Evolutionary conservation across 441 rosid species (phyloP), one percentile per base, ranked within the genome.

Genomic region (Populus hybrid): DNA sequence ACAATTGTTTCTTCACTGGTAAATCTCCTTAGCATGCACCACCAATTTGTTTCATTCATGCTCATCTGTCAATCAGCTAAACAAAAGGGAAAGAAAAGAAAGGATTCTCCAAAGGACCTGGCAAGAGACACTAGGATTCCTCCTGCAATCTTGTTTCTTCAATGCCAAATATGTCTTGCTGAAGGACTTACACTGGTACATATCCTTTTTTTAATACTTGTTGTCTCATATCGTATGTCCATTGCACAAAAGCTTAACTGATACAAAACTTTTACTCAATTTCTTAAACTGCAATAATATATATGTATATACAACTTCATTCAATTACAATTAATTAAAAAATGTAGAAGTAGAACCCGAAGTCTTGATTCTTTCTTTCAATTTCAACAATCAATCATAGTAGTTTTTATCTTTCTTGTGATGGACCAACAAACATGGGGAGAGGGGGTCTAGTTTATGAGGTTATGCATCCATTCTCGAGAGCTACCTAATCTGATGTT

Each of bases 121-220:
- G 89, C 83, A 18, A 88, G 75, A 81, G 98, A 94, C 82, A 69
- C 87, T 78, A 91, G 88, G 84, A 86, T 90, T 67, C 92, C 94
- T 70, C 90, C 96, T 32, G 82, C 88, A 32, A 91, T 96, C 78
- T 77, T 81, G 79, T 90, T 92, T 86, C 92, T 96, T 83, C 97
- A 93, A 78, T 92, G 98, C 79, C 91, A 92, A 74, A 86, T 94
- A 74, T 89, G 85, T 86, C 89, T 96, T 82, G 94, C 98, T 64
- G 96, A 96, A 85, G 99, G 99, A 79, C 93, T 96, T 38, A 84
- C 94, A 10, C 83, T 93, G 97, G 99, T 96, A 82, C 81, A 21
- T 61, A 5, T 61, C 10, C 26, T 68, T 23, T 20, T 28, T 10
- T n/a, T 7, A 63, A 23, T 63, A 10, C 66, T 63, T 57, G 23